Base-by-base conservation (phyloP, 164 flowering plant genomes). In the Amborella trichopoda region DNA sequence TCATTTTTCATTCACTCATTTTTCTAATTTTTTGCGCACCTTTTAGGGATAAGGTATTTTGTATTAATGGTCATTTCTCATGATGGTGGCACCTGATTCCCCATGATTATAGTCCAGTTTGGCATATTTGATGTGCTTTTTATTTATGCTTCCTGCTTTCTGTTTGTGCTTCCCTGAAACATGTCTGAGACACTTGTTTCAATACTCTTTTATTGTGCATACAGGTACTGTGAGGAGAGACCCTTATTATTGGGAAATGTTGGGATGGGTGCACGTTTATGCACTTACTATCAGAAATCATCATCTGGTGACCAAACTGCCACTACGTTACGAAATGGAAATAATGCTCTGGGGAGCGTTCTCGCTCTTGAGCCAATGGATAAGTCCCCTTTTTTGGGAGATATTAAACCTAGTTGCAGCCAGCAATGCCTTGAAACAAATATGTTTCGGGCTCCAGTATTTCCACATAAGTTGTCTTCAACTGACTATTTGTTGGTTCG, bases 231-330 rank as follows among this genome's bases (percentile, higher is more conserved):
- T 50, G 99, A 87, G 67, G 99, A 87, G 64, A 80, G 99, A 44
- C 99, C 99, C 48, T 68, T 91, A 54, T 65, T 91, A 25, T 52
- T 91, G 52, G 83, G 96, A 53, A 91, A 91, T 74, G 68, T 55
- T 52, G 99, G 99, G 40, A 91, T 91, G 99, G 99, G 99, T 59
- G 96, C 99, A 40, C 75, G 89, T 41, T 52, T 91, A 5, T 83
- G 96, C 61, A 84, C 95, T 45, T 87, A 91, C 53, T 84, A 87
- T 70, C 96, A 83, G 54, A 91, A 91, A 67, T 66, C 72, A 30
- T 52, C 70, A 8, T 64, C 93, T 26, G 68, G 68, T 54, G 96
- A 81, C 66, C 95, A 81, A 66, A 71, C 60, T 60, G 83, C 78
- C 33, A 54, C 69, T 18, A 55, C 53, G 20, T 53, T 91, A 66